Conservation (phyloP, 78 protist species). For the Dictyostelium purpureum region DNA sequence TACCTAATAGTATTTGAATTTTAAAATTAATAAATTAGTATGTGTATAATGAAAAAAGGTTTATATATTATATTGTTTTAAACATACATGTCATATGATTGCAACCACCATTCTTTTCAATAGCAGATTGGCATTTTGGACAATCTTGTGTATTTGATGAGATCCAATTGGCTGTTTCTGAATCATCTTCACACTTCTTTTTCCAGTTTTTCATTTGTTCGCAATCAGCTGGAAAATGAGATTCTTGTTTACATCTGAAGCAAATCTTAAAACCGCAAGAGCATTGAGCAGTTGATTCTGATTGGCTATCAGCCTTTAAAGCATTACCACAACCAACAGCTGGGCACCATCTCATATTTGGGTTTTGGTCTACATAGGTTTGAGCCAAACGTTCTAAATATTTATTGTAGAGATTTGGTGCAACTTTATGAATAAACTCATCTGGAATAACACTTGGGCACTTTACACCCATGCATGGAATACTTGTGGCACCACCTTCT, state of each 20-base stretch:
- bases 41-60: too few species aligned
- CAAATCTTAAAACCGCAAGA: slow-evolving; percentile 78
- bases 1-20: too few species aligned
- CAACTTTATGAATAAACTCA: slow-evolving; percentile 11
- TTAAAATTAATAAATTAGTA: too few species aligned
- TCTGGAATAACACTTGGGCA: slow-evolving; percentile 26
- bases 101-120: slow-evolving; percentile 77
- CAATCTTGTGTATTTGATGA: slow-evolving; percentile 76
- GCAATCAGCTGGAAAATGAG: slow-evolving; percentile 72
- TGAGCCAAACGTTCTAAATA: slow-evolving; percentile 53
- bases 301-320: slow-evolving; percentile 44
- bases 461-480: slow-evolving; percentile 36
- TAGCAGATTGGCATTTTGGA: slow-evolving; percentile 71
- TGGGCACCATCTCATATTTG: slow-evolving; percentile 80
- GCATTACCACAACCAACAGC: slow-evolving; percentile 54
- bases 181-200: slow-evolving; percentile 78
- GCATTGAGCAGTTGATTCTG: slow-evolving; percentile 65
- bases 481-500: slow-evolving; percentile 65
- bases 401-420: slow-evolving; percentile 24
- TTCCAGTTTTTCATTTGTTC: slow-evolving; percentile 68
- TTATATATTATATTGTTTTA: too few species aligned
- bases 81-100: slow-evolving; percentile 35
- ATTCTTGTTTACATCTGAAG: slow-evolving; percentile 78
- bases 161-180: slow-evolving; percentile 80
- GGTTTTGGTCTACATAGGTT: slow-evolving; percentile 69